phyloP scores from a whole-genome alignment of 225 moss, liverwort and hornwort genomes.

The Sphagnum tenellum region DNA sequence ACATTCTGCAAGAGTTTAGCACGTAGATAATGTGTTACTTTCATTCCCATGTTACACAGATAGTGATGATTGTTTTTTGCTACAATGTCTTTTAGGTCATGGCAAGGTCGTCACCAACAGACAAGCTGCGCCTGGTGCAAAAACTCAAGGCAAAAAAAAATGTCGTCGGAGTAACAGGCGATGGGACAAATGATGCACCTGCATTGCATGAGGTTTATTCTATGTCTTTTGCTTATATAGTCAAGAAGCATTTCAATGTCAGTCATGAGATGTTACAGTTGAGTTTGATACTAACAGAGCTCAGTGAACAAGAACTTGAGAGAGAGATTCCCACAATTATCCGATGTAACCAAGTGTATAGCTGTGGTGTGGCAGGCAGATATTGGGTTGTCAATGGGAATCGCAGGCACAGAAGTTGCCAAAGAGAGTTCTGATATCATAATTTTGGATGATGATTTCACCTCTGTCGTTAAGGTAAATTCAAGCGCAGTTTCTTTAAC shows the following conservation, averaged over 20 bases:
- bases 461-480: conserved; percentile 13
- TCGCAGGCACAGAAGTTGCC: conserved; percentile 52
- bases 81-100: conserved; percentile 13
- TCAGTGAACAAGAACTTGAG: no score
- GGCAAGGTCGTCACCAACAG: conserved; percentile 42
- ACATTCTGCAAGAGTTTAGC: no score
- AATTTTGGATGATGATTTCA: conserved; percentile 22
- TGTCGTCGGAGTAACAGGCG: conserved; percentile 52
- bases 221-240: no score
- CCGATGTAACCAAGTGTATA: no score
- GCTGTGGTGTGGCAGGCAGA: conserved; percentile 6
- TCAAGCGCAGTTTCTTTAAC: no score
- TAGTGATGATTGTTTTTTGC: no score
- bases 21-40: no score
- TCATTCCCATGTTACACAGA: no score
- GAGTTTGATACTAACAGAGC: no score
- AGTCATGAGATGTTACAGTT: no score
- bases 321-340: no score
- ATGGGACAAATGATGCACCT: conserved; percentile 55
- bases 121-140: conserved; percentile 44
- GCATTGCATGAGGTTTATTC: conserved; percentile 18
- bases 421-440: conserved; percentile 58
- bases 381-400: conserved; percentile 51
- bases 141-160: conserved; percentile 21
- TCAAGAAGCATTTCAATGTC: no score